Evolutionary conservation across 2,329 filamentous ascomycete genomes (phyloP).

Genomic region (Aspergillus eucalypticola): DNA sequence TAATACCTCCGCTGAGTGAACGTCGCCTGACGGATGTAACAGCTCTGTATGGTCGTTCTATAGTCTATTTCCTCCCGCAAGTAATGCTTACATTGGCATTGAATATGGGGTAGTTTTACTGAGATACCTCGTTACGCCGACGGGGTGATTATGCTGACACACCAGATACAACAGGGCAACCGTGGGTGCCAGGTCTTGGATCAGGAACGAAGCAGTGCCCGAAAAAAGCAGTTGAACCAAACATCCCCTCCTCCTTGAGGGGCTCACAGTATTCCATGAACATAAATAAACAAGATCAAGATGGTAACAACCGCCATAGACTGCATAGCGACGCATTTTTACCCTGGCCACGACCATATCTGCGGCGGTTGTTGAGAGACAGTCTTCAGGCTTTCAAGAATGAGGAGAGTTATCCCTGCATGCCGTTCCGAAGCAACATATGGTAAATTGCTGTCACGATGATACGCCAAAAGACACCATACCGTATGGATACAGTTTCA

Average conservation of each 20-base stretch:
- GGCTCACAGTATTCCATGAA: not conserved
- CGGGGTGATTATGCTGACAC: not conserved
- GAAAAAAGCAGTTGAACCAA: not conserved
- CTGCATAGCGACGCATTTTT: slow-evolving; percentile 8
- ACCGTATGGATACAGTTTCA: not conserved
- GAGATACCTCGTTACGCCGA: not conserved
- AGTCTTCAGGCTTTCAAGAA: slow-evolving; percentile 4
- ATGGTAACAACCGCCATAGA: not conserved
- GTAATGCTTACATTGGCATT: not conserved
- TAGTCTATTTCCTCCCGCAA: not conserved
- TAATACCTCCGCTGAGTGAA: not conserved
- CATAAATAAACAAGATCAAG: slow-evolving; percentile 2
- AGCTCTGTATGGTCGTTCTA: not conserved
- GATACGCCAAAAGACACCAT: not conserved
- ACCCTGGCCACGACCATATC: slow-evolving; percentile 1
- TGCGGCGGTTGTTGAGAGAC: slow-evolving; percentile 3
- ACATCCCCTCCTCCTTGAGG: not conserved
- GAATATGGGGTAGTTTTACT: not conserved
- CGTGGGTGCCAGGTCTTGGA: not conserved
- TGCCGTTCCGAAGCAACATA: slow-evolving; percentile 3
- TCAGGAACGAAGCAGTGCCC: not conserved
- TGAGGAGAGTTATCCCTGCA: slow-evolving; percentile 7
- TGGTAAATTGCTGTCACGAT: not conserved
- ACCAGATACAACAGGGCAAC: not conserved
- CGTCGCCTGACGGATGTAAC: not conserved